Evolutionary conservation across 331 rosid genomes (phyloP), one percentile per base, ranked within the genome.

Genomic region (Rhamnella rubrinervis): DNA sequence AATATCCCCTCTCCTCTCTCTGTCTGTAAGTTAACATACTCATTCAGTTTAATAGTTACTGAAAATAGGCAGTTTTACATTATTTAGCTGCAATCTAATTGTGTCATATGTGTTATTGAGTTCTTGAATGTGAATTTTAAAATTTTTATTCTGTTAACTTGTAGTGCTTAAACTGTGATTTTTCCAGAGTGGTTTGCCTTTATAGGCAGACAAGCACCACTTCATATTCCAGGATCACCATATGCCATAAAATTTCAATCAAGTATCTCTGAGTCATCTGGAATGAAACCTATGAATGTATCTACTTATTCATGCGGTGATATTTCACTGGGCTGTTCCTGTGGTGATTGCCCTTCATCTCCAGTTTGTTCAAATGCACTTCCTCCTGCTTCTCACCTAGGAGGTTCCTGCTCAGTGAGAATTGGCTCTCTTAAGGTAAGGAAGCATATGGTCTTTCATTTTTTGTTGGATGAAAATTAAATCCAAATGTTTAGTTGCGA

Each of bases 261-360:
- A 80, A 86, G 76, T 73, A 67, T 81, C 71, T 44, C 79, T 7
- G 78, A 53, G 63, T 78, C 91, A 72, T 81, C 93, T 67, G 90
- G 84, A 81, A 91, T 95, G 95, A 82, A 77, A 80, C 91, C 93
- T 77, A 91, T 95, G 99, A 91, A 91, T 72, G 96, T 83, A 74
- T 85, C 99, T 76, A 73, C 90, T 68, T 95, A 95, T 83, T 91
- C 99, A 53, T 91, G 99, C 12, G 80, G 89, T 75, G 99, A 95
- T 80, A 71, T 75, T 75, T 95, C 97, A 61, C 83, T 95, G 73
- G 97, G 99, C 66, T 95, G 99, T 67, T 95, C 99, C 68, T 95
- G 99, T 71, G 97, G 99, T 64, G 99, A 91, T 83, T 95, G 99
- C 65, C 96, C 96, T 71, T 83, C 89, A 53, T 81, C 98, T 63